These are phyloP conservation scores for Biscogniauxia marginata DNA, from an alignment of 2,329 filamentous ascomycete species.

Conservation along the genomic window DNA sequence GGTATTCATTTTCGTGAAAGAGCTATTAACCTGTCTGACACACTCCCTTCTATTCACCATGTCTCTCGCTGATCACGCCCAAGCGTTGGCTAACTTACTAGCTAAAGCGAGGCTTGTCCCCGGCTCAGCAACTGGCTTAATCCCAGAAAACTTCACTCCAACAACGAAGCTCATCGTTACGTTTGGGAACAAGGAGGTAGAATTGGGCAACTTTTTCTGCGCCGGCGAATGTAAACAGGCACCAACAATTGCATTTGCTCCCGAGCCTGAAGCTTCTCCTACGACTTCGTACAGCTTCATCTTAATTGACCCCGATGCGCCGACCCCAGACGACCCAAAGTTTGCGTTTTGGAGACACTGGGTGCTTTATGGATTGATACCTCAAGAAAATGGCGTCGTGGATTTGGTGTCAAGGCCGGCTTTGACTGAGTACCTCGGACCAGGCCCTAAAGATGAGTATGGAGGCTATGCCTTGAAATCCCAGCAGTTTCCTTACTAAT, in stretches of 20 bases:
- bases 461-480: conserved; percentile 12
- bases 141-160: conserved; percentile 43
- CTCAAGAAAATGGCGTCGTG: conserved; percentile 20
- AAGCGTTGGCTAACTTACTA: conserved; percentile 32
- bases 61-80: conserved; percentile 22
- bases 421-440: conserved; percentile 44
- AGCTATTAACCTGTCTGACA: no score
- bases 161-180: conserved; percentile 39
- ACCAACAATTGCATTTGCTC: conserved; percentile 37
- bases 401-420: conserved; percentile 23
- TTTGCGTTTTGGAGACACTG: conserved; percentile 57
- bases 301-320: conserved; percentile 54
- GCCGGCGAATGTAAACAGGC: conserved; percentile 36
- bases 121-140: conserved; percentile 38
- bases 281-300: conserved; percentile 44
- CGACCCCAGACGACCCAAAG: conserved; percentile 53
- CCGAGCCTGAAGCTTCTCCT: conserved; percentile 32
- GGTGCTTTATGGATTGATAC: conserved; percentile 43
- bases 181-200: conserved; percentile 34
- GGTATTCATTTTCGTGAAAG: no score
- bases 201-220: conserved; percentile 41
- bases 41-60: conserved; percentile 9
- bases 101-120: conserved; percentile 40
- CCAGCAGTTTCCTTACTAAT: conserved; percentile 2
- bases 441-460: conserved; percentile 47